Percentiles rank a stretch among this genome's conserved stretches.
Evolutionary conservation across 306 rosid species (phyloP).

Genomic region (Canavalia ensiformis): DNA sequence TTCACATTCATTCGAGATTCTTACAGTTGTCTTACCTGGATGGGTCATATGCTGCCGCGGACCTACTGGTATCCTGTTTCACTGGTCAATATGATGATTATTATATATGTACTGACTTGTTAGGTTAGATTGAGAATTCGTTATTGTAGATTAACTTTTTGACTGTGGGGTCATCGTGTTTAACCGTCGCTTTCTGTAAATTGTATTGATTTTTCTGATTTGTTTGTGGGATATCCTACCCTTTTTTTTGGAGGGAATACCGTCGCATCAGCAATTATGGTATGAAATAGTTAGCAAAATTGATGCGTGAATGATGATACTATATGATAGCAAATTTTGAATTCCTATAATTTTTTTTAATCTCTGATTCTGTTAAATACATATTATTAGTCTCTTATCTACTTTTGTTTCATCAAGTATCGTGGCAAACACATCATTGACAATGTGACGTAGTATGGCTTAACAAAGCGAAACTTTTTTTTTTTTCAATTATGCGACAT

Average conservation of each 20-base stretch:
- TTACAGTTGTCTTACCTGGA: slow-evolving; percentile 33
- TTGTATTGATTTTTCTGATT: slow-evolving; percentile 42
- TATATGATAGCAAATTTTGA: no score
- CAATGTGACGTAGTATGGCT: no score
- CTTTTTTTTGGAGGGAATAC: not conserved
- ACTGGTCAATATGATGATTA: slow-evolving; percentile 44
- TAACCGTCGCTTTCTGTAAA: slow-evolving; percentile 46
- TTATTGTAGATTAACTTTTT: slow-evolving; percentile 41
- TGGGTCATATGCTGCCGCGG: slow-evolving; percentile 23
- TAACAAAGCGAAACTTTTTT: no score
- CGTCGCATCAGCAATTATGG: no score
- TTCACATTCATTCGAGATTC: slow-evolving; percentile 40
- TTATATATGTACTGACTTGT: slow-evolving; percentile 49
- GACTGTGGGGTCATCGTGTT: slow-evolving; percentile 15
- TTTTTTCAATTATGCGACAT: no score
- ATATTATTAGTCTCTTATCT: no score
- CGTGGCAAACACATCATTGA: no score
- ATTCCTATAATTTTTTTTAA: no score
- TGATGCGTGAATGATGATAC: no score
- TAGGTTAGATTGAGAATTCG: slow-evolving; percentile 52
- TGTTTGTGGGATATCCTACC: slow-evolving; percentile 8
- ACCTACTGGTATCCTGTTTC: slow-evolving; percentile 34
- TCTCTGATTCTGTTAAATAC: no score
- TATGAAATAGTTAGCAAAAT: no score
- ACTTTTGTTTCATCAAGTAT: no score